Percentiles rank a stretch among this genome's conserved stretches.
Conservation (phyloP, 2,329 filamentous ascomycete species). For the Trichophyton mentagrophytes region DNA sequence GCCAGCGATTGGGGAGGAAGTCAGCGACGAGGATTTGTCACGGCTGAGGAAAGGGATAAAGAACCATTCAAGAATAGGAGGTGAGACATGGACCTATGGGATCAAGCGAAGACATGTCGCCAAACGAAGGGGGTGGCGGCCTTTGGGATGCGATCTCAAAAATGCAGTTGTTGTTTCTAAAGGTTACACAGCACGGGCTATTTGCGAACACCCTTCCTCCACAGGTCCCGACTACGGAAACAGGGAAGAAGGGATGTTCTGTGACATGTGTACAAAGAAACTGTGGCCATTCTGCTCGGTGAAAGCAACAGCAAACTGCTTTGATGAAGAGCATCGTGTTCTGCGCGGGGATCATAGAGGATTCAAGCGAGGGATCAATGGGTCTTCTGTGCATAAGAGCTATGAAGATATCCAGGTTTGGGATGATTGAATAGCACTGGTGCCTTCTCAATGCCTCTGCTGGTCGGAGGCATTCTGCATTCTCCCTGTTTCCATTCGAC, state of each 20-base stretch:
- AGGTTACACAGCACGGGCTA: background rate
- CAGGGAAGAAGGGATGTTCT: background rate
- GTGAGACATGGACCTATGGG: background rate
- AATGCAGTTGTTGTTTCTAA: background rate
- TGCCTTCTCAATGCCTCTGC: no score
- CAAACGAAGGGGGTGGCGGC: background rate
- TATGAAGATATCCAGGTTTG: background rate
- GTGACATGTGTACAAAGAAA: constrained; percentile 4
- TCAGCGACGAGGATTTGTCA: background rate
- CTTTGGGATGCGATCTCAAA: background rate
- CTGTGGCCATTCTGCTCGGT: background rate
- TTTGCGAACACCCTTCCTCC: constrained; percentile 1
- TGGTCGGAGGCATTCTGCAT: no score
- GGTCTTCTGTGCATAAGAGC: background rate
- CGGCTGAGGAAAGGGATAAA: background rate
- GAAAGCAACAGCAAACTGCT: background rate
- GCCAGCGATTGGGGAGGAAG: background rate
- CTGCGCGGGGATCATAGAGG: background rate
- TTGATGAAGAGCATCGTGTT: background rate
- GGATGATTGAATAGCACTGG: background rate
- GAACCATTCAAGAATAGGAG: background rate
- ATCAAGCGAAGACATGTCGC: background rate
- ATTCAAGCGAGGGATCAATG: background rate
- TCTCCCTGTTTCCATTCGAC: no score
- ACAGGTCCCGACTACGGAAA: background rate